Base-by-base conservation (phyloP, 2,329 filamentous ascomycete genomes). In the Talaromyces marneffei region DNA sequence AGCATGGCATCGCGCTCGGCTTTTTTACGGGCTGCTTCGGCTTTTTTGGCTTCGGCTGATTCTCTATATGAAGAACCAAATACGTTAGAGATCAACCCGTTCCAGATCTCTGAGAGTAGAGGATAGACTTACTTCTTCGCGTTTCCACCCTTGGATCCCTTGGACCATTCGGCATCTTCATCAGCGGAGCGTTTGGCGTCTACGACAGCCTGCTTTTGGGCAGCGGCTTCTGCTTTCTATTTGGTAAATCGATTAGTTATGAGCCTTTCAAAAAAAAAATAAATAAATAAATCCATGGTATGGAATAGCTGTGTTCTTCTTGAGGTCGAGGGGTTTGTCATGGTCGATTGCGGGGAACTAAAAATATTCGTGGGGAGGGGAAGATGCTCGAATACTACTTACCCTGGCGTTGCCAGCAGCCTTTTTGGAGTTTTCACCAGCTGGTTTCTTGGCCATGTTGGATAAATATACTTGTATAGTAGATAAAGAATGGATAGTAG, bases 171-270 rank as follows among this genome's bases (percentile, higher is more conserved):
- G 59, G 84, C 82, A 4, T 87, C 84, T 70, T 97, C 93, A 29
- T 76, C 85, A 2, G 80, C 84, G 4, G 85, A 85, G 59, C 81
- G 83, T 76, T 87, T 87, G 39, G 83, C 78, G 40, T 91, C 84
- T 63, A 87, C 87, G 2, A 77, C 86, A 0, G 91, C 90, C 62
- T 87, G 83, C 78, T 97, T 97, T 61, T 83, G 78, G 8, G 90
- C 89, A 1, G 92, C 93, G 2, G 86, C 87, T 54, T 97, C 92
- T 65, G 92, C 92, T 82, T 99, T 97, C 78, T 91, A 85, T 65
- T 58, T 31, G n/a, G 35, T n/a, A 7, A 35, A 16, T n/a, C n/a
- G n/a, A n/a, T n/a, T n/a, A n/a, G n/a, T n/a, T n/a, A n/a, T n/a
- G n/a, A n/a, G n/a, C n/a, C n/a, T n/a, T n/a, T n/a, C n/a, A n/a